Conservation (phyloP, 2,329 filamentous ascomycete genomes). For the Mycosphaerella arachidis region DNA sequence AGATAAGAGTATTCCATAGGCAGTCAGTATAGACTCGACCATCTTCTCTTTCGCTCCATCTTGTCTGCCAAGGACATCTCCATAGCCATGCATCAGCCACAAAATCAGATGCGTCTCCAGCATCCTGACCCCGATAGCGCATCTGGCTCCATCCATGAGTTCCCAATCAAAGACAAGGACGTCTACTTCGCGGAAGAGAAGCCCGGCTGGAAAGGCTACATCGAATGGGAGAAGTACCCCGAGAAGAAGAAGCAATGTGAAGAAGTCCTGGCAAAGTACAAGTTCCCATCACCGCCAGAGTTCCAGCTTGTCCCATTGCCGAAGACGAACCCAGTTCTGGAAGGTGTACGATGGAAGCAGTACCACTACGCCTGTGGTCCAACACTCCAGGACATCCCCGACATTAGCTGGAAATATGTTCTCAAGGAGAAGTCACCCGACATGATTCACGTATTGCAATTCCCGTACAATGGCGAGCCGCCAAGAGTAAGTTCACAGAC, state of each 20-base stretch:
- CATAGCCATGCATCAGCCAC: not conserved
- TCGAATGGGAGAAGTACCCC: conserved; percentile 67
- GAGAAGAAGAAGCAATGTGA: conserved; percentile 60
- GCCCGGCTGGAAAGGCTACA: conserved; percentile 50
- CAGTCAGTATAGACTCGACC: not conserved
- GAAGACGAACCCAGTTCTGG: conserved; percentile 41
- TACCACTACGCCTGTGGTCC: conserved; percentile 43
- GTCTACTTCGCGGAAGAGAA: conserved; percentile 41
- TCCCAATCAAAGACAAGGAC: conserved; percentile 9
- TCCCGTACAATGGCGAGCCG: conserved; percentile 41
- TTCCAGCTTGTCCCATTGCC: conserved; percentile 42
- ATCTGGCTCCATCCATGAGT: conserved; percentile 17
- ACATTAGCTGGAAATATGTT: conserved; percentile 48
- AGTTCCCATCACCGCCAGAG: conserved; percentile 46
- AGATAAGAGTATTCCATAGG: not conserved
- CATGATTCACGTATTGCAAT: conserved; percentile 46
- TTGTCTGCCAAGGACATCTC: not conserved
- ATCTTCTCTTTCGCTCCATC: not conserved
- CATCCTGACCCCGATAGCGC: not conserved
- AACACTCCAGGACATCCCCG: conserved; percentile 44
- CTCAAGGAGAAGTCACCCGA: conserved; percentile 43
- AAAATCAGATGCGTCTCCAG: not conserved
- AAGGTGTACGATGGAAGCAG: conserved; percentile 45
- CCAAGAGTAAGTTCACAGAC: conserved; percentile 12
- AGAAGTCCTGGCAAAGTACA: conserved; percentile 50